phyloP scores from a whole-genome alignment of 2,329 filamentous ascomycete genomes.

The Blumeria graminis region DNA sequence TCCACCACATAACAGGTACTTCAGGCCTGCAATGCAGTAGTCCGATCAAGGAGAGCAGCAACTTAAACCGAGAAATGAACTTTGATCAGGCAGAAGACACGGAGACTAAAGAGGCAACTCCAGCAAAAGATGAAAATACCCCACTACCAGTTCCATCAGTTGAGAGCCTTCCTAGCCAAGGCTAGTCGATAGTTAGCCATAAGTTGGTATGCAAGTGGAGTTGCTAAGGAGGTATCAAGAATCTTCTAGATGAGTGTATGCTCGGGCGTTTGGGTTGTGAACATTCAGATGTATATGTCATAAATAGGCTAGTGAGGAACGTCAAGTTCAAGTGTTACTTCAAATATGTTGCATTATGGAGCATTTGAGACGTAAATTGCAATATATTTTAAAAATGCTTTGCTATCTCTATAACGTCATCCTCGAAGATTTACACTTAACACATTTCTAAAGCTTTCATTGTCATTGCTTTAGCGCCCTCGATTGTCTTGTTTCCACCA shows the following conservation, averaged over 20 bases:
- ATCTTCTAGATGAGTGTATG: too few relatives aligned
- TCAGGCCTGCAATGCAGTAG: conserved; percentile 38
- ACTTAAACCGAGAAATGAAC: conserved; percentile 62
- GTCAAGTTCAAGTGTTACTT: too few relatives aligned
- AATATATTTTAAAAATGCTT: too few relatives aligned
- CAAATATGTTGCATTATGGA: too few relatives aligned
- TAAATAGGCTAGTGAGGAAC: too few relatives aligned
- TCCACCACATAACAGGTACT: conserved; percentile 19
- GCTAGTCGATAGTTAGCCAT: neutral
- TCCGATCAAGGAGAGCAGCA: conserved; percentile 77
- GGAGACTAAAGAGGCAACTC: conserved; percentile 14
- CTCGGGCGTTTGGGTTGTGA: too few relatives aligned
- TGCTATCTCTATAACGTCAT: too few relatives aligned
- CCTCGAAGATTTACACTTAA: too few relatives aligned
- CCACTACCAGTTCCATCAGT: conserved; percentile 15
- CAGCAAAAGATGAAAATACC: conserved; percentile 16
- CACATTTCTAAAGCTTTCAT: conserved; percentile 28
- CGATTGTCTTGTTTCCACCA: conserved; percentile 77
- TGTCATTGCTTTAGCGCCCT: conserved; percentile 72
- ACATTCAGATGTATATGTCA: too few relatives aligned
- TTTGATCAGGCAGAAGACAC: conserved; percentile 29
- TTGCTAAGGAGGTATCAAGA: neutral
- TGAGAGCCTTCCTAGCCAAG: neutral
- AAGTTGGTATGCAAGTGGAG: neutral
- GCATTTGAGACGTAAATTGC: too few relatives aligned